Evolutionary conservation across 257 asterid genomes (phyloP).

Genomic region (Scutellaria baicalensis): DNA sequence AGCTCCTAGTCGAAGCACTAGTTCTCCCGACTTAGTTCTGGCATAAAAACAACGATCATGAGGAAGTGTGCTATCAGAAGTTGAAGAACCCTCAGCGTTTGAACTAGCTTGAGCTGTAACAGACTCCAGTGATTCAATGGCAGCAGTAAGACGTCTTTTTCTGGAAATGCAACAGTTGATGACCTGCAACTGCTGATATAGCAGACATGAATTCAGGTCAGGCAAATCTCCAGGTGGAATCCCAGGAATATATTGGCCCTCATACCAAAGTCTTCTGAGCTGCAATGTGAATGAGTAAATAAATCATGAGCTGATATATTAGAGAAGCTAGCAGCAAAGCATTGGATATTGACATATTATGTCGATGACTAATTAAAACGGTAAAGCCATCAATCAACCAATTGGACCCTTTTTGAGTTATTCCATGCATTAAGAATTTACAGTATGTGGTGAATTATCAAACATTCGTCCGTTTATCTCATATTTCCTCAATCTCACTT

Average conservation of each 20-base stretch:
- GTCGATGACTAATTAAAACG: neutral
- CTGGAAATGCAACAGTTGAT: conserved; percentile 95
- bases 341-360: neutral
- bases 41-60: conserved; percentile 48
- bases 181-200: conserved; percentile 96
- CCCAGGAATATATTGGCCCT: conserved; percentile 89
- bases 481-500: neutral
- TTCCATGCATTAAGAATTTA: neutral
- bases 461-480: neutral
- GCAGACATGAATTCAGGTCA: conserved; percentile 82
- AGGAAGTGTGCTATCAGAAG: conserved; percentile 40
- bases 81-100: conserved; percentile 27
- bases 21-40: conserved; percentile 65
- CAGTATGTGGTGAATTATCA: neutral
- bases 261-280: conserved; percentile 92
- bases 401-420: neutral
- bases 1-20: conserved; percentile 84
- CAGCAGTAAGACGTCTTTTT: conserved; percentile 66
- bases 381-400: neutral
- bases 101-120: conserved; percentile 43
- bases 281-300: conserved; percentile 33
- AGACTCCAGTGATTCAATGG: conserved; percentile 72
- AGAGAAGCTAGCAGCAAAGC: conserved; percentile 11
- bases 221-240: conserved; percentile 82
- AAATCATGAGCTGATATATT: conserved; percentile 1